Conservation (phyloP, 495 filamentous ascomycete species). For the Penicillium coprophilum region DNA sequence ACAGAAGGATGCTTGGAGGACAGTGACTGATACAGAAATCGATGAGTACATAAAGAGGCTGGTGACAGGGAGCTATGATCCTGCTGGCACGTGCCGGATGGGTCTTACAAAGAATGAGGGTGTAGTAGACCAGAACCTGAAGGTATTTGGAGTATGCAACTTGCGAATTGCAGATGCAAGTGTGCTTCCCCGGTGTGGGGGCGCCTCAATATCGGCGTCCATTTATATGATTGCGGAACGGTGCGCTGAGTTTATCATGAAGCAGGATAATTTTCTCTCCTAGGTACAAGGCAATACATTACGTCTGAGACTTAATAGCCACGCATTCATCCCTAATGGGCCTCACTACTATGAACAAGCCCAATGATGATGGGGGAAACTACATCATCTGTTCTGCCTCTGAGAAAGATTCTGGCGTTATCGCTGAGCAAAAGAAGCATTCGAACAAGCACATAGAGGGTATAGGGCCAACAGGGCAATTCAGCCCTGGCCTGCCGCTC, state of each 20-base stretch:
- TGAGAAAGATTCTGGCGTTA: no score
- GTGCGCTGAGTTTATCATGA: constrained; percentile 2
- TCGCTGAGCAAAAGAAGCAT: no score
- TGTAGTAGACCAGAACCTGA: neutral
- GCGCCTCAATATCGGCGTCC: constrained; percentile 1
- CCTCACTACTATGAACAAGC: no score
- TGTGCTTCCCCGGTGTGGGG: constrained; percentile 1
- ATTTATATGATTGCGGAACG: constrained; percentile 4
- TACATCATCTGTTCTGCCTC: no score
- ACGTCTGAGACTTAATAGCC: no score
- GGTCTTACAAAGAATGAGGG: constrained; percentile 1
- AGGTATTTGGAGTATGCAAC: constrained; percentile 1
- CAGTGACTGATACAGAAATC: neutral
- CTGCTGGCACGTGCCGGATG: constrained; percentile 5
- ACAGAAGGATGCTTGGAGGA: constrained; percentile 1
- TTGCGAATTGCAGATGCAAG: constrained; percentile 7
- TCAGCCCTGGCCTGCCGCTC: no score
- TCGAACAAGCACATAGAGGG: no score
- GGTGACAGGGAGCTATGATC: constrained; percentile 4
- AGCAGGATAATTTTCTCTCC: neutral
- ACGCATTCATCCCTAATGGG: no score
- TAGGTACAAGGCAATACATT: no score
- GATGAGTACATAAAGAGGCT: constrained; percentile 6
- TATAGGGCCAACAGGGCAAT: no score
- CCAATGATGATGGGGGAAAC: no score